These are phyloP conservation scores for Macrocybe gigantea DNA, from an alignment of 768 basidiomycete species.

Conservation along the genomic window DNA sequence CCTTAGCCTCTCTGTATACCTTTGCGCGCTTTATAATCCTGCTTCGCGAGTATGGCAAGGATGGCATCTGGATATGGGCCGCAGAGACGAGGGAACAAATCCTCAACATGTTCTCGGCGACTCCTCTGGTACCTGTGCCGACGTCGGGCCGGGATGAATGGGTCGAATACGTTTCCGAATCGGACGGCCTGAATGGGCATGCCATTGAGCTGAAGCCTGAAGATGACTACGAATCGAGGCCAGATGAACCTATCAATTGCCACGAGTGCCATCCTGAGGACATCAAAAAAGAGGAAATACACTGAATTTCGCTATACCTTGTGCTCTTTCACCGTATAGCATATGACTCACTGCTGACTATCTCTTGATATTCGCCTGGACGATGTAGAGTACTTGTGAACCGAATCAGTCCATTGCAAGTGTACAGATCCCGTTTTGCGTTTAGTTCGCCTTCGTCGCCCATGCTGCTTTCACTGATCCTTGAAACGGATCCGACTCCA, in stretches of 20 bases:
- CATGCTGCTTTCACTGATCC: too few relatives aligned
- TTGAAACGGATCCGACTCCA: too few relatives aligned
- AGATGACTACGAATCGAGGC: neutral
- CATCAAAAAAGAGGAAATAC: neutral
- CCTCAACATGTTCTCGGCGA: conserved; percentile 2
- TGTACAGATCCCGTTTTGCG: too few relatives aligned
- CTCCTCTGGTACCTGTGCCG: neutral
- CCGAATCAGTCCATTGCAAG: too few relatives aligned
- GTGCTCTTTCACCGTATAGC: too few relatives aligned
- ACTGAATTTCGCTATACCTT: too few relatives aligned
- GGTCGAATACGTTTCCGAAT: neutral
- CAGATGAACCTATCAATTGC: too few relatives aligned
- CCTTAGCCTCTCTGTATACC: conserved; percentile 23
- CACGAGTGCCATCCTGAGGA: neutral
- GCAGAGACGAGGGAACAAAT: conserved; percentile 12
- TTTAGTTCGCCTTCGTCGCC: too few relatives aligned
- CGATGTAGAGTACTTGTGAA: too few relatives aligned
- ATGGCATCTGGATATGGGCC: conserved; percentile 21
- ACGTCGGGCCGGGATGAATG: neutral
- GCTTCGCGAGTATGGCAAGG: conserved; percentile 24
- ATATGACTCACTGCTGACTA: too few relatives aligned
- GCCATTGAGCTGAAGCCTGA: conserved; percentile 4
- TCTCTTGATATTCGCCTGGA: too few relatives aligned
- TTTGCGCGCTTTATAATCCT: conserved; percentile 25
- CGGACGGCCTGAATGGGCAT: neutral